These are phyloP conservation scores for Krasilnikovozyma curviuscula DNA, from an alignment of 768 basidiomycete genomes.

Conservation along the genomic window DNA sequence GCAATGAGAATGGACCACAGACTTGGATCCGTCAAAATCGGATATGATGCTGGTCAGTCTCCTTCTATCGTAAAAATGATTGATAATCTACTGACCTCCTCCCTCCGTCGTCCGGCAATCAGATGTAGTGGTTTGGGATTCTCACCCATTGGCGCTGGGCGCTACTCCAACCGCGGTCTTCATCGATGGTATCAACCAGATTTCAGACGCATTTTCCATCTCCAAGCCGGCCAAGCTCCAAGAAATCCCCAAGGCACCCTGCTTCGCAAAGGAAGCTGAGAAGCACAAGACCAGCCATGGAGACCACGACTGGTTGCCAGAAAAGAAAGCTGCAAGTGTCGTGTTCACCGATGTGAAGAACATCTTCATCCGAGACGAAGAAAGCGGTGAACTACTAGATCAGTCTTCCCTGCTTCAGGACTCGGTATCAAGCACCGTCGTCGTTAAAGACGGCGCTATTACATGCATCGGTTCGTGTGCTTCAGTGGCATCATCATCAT, in stretches of 20 bases:
- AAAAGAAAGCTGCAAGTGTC: constrained; percentile 24
- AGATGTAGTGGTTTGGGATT: constrained; percentile 45
- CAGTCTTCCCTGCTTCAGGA: constrained; percentile 6
- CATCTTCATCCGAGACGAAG: constrained; percentile 30
- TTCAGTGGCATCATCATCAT: constrained; percentile 16
- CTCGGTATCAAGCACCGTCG: constrained; percentile 30
- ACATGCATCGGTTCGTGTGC: constrained; percentile 32
- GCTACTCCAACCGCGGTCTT: constrained; percentile 63
- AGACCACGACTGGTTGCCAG: neutral
- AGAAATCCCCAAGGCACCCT: constrained; percentile 39
- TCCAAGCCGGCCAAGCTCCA: constrained; percentile 42
- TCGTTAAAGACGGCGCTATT: constrained; percentile 38
- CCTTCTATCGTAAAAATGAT: no score
- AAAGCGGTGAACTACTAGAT: constrained; percentile 14
- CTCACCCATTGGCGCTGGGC: constrained; percentile 52
- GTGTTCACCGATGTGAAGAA: constrained; percentile 48
- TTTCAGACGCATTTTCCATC: constrained; percentile 25
- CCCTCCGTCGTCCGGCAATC: constrained; percentile 34
- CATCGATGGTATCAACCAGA: constrained; percentile 64
- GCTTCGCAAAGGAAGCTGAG: constrained; percentile 47
- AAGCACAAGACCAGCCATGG: constrained; percentile 32
- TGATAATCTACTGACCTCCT: no score
- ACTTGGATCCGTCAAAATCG: constrained; percentile 49
- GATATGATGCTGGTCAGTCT: constrained; percentile 50
- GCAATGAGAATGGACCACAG: constrained; percentile 55